These are phyloP conservation scores for Candida anglica DNA, from an alignment of 805 yeast species.

Conservation along the genomic window DNA sequence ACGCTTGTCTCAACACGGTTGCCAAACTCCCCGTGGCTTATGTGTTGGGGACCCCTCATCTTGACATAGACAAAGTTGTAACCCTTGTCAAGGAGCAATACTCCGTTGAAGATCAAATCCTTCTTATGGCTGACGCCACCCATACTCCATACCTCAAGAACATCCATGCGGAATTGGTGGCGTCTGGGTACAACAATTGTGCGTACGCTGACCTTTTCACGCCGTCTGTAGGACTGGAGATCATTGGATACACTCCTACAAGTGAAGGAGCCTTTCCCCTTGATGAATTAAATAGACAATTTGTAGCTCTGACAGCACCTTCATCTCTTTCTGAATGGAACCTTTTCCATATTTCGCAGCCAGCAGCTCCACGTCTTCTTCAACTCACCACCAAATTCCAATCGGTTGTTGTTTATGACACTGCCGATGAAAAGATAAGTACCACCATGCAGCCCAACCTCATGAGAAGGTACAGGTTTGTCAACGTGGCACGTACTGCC, in stretches of 20 bases:
- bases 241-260: slow-evolving; percentile 39
- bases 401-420: slow-evolving; percentile 48
- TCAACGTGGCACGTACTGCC: slow-evolving; percentile 87
- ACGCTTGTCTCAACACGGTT: slow-evolving; percentile 84
- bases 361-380: slow-evolving; percentile 76
- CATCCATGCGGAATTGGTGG: slow-evolving; percentile 31
- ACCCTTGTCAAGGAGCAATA: slow-evolving; percentile 40
- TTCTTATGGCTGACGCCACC: slow-evolving; percentile 75
- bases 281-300: slow-evolving; percentile 13
- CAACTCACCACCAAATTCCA: slow-evolving; percentile 70
- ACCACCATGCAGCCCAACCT: slow-evolving; percentile 74
- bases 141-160: slow-evolving; percentile 43
- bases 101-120: slow-evolving; percentile 37
- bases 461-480: slow-evolving; percentile 77
- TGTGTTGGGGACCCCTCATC: slow-evolving; percentile 66
- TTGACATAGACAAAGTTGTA: slow-evolving; percentile 41
- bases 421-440: slow-evolving; percentile 23
- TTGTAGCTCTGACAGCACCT: background rate
- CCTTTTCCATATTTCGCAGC: slow-evolving; percentile 67
- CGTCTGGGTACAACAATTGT: slow-evolving; percentile 27
- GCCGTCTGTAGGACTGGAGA: slow-evolving; percentile 23
- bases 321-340: slow-evolving; percentile 40
- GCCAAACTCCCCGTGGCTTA: slow-evolving; percentile 71
- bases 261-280: slow-evolving; percentile 10
- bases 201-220: slow-evolving; percentile 33